Evolutionary conservation across 208 protist genomes (phyloP), one percentile per base, ranked within the genome.

Genomic region (Hexamita inflata): DNA sequence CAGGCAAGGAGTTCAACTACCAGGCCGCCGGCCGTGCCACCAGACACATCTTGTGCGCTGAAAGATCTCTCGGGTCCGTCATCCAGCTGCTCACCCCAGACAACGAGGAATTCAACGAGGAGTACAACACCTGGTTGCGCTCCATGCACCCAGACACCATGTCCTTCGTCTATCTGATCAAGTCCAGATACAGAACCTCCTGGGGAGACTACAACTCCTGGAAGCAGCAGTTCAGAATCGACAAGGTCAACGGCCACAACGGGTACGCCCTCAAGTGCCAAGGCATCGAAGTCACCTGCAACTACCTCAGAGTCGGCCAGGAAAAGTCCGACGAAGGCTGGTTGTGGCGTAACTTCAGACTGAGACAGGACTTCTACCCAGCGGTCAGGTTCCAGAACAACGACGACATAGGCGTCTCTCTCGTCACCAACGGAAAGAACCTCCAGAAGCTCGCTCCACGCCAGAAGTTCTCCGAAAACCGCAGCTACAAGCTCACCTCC

Each of bases 321-420:
- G 64, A 70, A 34, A 40, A 38, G 2, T 7, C 9, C 68, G 42
- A 73, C 7, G 19, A 34, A 26, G 42, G 74, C 32, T 29, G 35
- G 1, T 59, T 30, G 2, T 81, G 81, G 81, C 39, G 77, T 34
- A 80, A 68, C 15, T 85, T 82, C 42, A 74, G 65, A 42, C 70
- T 80, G 1, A 42, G 82, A 32, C 49, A 76, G 29, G 82, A 86
- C 61, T 86, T 84, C 68, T 77, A 59, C 49, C 78, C 82, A 28
- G 40, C 45, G 32, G 35, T 35, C 9, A 84, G 83, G 67, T 59
- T 84, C 19, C 81, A 84, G 29, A 78, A 75, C 1, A 78, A 85
- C 35, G 82, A 84, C 45, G 82, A 84, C 70, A 84, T 84, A 30
- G 40, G 77, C 9, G 77, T 59, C 1, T 82, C 78, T 39, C 65